Percentiles rank a stretch among this genome's conserved stretches.
Conservation (phyloP, 371 early-diverging fungal genomes). For the Mucor velutinosus region DNA sequence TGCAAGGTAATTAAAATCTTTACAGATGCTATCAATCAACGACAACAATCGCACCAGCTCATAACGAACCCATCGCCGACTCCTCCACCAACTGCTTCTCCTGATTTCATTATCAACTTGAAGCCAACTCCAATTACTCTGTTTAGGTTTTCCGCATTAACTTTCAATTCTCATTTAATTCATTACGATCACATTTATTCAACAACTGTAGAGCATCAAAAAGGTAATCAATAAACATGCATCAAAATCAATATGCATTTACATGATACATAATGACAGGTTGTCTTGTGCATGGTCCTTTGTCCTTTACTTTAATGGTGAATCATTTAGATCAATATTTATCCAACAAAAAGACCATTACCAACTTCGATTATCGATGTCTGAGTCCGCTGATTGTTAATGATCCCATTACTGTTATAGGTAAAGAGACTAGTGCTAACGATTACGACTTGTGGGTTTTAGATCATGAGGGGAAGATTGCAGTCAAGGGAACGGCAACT, state of each 20-base stretch:
- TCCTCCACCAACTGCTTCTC: not conserved
- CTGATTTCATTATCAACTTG: conserved; percentile 54
- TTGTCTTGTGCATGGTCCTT: conserved; percentile 77
- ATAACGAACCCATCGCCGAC: not conserved
- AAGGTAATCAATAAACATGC: conserved; percentile 34
- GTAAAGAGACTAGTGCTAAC: conserved; percentile 9
- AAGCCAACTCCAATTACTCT: conserved; percentile 67
- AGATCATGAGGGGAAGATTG: conserved; percentile 62
- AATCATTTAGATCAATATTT: conserved; percentile 51
- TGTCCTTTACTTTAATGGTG: conserved; percentile 72
- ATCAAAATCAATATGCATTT: not conserved
- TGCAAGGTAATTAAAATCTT: no score
- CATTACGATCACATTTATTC: conserved; percentile 78
- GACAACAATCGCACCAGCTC: not conserved
- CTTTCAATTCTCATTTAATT: conserved; percentile 81
- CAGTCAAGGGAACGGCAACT: conserved; percentile 68
- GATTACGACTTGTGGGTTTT: conserved; percentile 68
- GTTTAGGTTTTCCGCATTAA: conserved; percentile 82
- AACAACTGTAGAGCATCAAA: conserved; percentile 68
- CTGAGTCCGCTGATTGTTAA: conserved; percentile 65
- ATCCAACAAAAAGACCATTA: conserved; percentile 18
- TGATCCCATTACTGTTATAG: conserved; percentile 45
- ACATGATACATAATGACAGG: conserved; percentile 23
- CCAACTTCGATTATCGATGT: conserved; percentile 66
- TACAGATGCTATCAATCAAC: not conserved